Evolutionary conservation across 805 yeast genomes (phyloP), one percentile per base, ranked within the genome.

Genomic region (Schizosaccharomyces octosporus): DNA sequence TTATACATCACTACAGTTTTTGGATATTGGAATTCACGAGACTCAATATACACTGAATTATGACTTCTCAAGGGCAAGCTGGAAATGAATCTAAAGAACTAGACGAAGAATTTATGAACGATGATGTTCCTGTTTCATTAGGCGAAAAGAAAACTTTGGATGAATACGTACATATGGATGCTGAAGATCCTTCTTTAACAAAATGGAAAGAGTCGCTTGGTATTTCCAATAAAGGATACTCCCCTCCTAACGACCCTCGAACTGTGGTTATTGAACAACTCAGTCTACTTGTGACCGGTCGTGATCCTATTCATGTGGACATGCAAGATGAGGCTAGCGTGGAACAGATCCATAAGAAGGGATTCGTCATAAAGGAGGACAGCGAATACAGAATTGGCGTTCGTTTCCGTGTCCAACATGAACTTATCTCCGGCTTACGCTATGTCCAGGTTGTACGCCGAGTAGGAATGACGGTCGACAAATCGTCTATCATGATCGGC

Each of bases 201-300:
- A 86, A 85, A 71, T 88, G 97, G 97, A 89, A 89, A 71, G 85
- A 82, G 62, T 85, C 95, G 0, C 74, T 88, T 41, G 97, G 97
- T 0, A 74, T 88, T n/a, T 61, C 59, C 63, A 72, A 81, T 60
- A 31, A 17, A 21, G 60, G 48, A 17, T 36, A 36, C 45, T 76
- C 81, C 9, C 82, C 81, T 63, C 72, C 65, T 7, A 85, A 83
- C 36, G 95, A 87, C 69, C 76, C 75, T 60, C 78, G 96, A 62
- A 64, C 59, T 3, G 51, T 59, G 13, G 61, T 55, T 1, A 41
- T 61, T 42, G 31, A 21, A 11, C 21, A 70, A 81, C 65, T 59
- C 55, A 43, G 51, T n/a, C 19, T 59, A 5, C 31, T 39, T 36
- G 55, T 59, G 11, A 54, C 17, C 55, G 61, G 61, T 36, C 55